Base-by-base conservation (phyloP, 2,329 filamentous ascomycete species). In the Stylonectria norvegica region DNA sequence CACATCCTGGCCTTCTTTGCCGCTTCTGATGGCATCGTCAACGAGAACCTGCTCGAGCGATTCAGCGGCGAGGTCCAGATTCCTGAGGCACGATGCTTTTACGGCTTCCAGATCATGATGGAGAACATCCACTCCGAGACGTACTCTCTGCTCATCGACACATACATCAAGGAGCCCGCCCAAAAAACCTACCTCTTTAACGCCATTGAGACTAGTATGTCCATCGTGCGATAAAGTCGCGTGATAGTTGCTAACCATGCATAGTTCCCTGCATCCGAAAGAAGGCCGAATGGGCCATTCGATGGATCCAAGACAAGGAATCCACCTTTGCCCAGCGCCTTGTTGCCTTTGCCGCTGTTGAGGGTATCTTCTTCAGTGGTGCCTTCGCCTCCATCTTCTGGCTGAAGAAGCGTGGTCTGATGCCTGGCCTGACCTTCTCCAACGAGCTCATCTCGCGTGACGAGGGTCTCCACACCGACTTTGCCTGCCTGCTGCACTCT, bases 61-160 rank as follows among this genome's bases (percentile, higher is more conserved):
- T 98, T 98, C 82, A 95, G 88, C 61, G 84, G 81, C 52, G 93
- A 98, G 71, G 91, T 98, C 20, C 93, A 98, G 73, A 83, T 97
- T 43, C 91, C 93, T 9, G 93, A 98, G 73, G 93, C 93, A 51
- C 89, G 93, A 61, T 98, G 93, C 83, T 98, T 98, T 79, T 98
- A 98, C 69, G 93, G 93, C 52, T 98, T 98, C 81, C 93, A 98
- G 76, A 97, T 97, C 75, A 98, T 98, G 93, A 97, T 98, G 88
- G 93, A 98, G 79, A 98, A 98, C 75, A 95, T 98, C 61, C 93
- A 98, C 79, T 96, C 93, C 12, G 93, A 98, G 76, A 98, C 93
- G 39, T 98, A 98, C 80, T 97, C 91, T 15, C 84, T 98, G 23
- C 83, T 98, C 64, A 98, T 98, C 66, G 93, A 98, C 68, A 96